Evolutionary conservation across 305 asterid species (phyloP).

Genomic region (Fraxinus velutina): DNA sequence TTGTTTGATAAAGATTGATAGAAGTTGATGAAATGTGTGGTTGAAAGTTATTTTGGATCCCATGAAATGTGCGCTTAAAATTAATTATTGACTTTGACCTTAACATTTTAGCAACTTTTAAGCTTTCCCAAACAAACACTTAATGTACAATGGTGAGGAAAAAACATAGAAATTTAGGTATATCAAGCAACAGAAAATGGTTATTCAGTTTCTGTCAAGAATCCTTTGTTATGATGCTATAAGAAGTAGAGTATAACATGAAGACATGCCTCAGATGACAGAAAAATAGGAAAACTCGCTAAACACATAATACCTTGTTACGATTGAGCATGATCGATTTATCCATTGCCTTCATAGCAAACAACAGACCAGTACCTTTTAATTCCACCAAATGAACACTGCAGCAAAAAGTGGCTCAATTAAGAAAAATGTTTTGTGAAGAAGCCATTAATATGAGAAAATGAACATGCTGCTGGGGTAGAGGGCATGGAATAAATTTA

Average conservation of each 20-base stretch:
- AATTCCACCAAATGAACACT: constrained; percentile 99
- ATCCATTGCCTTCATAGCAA: constrained; percentile 99
- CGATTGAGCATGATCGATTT: constrained; percentile 86
- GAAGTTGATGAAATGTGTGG: neutral
- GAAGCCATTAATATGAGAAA: neutral
- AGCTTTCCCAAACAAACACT: neutral
- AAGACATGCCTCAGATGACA: neutral
- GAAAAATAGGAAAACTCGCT: neutral
- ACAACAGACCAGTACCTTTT: constrained; percentile 60
- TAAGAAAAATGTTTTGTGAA: neutral
- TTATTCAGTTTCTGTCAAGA: neutral
- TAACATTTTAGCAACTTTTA: neutral
- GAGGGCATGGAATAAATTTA: neutral
- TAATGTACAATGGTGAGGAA: neutral
- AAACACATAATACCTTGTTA: constrained; percentile 60
- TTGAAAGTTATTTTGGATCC: neutral
- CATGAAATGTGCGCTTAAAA: neutral
- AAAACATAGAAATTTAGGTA: neutral
- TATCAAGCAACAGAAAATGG: neutral
- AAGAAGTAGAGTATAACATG: neutral
- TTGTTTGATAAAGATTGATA: neutral
- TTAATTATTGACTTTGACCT: neutral
- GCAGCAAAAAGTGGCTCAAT: constrained; percentile 28
- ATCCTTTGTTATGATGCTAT: neutral
- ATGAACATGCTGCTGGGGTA: neutral